Conservation (phyloP, 2,329 filamentous ascomycete species). For the Pseudogymnoascus sp. region DNA sequence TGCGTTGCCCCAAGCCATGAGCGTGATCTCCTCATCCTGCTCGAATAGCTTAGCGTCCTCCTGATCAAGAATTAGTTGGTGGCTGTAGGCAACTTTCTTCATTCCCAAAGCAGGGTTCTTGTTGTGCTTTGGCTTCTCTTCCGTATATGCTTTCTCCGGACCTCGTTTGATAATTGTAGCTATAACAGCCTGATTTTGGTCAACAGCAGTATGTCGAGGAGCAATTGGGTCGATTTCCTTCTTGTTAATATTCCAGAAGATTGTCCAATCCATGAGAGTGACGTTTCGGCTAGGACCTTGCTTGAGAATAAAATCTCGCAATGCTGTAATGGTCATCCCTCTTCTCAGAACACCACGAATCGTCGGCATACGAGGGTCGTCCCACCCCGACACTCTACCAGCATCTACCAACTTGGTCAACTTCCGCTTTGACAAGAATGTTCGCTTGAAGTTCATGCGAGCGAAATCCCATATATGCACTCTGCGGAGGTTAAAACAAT, state of each 20-base stretch:
- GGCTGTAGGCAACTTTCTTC: slow-evolving; percentile 77
- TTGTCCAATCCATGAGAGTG: slow-evolving; percentile 74
- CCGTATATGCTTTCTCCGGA: slow-evolving; percentile 51
- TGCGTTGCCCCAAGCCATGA: slow-evolving; percentile 95
- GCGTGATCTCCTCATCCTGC: slow-evolving; percentile 81
- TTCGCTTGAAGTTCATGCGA: slow-evolving; percentile 75
- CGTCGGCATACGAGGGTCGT: slow-evolving; percentile 80
- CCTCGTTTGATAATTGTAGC: slow-evolving; percentile 56
- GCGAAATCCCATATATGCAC: slow-evolving; percentile 83
- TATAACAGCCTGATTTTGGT: slow-evolving; percentile 61
- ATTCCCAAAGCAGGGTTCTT: slow-evolving; percentile 80
- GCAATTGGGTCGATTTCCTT: slow-evolving; percentile 72
- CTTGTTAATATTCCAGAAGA: slow-evolving; percentile 63
- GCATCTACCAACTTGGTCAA: slow-evolving; percentile 52
- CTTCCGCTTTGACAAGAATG: slow-evolving; percentile 79
- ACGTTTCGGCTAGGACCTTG: slow-evolving; percentile 80
- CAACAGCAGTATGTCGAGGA: slow-evolving; percentile 63
- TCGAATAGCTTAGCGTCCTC: slow-evolving; percentile 75
- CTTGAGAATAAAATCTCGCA: slow-evolving; percentile 77
- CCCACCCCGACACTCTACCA: slow-evolving; percentile 73
- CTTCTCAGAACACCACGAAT: slow-evolving; percentile 70
- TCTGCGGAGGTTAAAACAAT: slow-evolving; percentile 62
- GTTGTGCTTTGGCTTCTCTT: slow-evolving; percentile 77
- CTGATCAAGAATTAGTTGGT: slow-evolving; percentile 74
- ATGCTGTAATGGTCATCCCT: slow-evolving; percentile 69